Evolutionary conservation across 306 rosid genomes (phyloP).

Genomic region (Quercus parvula): DNA sequence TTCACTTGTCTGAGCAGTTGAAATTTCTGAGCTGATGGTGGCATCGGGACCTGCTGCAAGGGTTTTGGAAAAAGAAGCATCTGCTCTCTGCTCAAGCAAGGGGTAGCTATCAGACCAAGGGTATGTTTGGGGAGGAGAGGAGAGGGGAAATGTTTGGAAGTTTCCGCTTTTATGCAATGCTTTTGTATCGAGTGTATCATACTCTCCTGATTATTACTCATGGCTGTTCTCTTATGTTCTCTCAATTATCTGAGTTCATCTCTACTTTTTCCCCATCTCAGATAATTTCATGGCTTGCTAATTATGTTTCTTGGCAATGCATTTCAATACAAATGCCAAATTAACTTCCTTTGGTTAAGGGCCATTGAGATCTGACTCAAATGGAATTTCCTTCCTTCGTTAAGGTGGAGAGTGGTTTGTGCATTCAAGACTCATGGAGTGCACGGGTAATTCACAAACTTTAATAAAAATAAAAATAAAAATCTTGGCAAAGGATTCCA

Average conservation of each 20-base stretch:
- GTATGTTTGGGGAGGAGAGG: too few relatives aligned
- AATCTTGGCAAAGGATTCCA: neutral
- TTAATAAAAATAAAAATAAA: too few relatives aligned
- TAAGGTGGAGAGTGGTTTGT: too few relatives aligned
- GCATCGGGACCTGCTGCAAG: constrained; percentile 10
- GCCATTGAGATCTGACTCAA: too few relatives aligned
- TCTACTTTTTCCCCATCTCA: neutral
- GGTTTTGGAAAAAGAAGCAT: constrained; percentile 21
- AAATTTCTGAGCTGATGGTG: constrained; percentile 9
- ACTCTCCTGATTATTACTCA: neutral
- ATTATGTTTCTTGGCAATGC: neutral
- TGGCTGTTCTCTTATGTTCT: neutral
- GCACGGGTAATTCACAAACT: too few relatives aligned
- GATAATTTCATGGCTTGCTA: neutral
- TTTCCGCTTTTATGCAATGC: neutral
- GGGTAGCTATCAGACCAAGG: too few relatives aligned
- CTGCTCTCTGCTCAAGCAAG: constrained; percentile 3
- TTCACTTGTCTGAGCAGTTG: constrained; percentile 24
- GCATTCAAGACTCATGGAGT: too few relatives aligned
- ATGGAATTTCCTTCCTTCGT: too few relatives aligned
- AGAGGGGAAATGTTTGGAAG: neutral
- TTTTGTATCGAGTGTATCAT: neutral
- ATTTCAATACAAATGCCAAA: neutral
- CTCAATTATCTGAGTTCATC: neutral
- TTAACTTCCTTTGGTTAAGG: neutral